phyloP scores from a whole-genome alignment of 2,329 filamentous ascomycete species.

The Dryadomyces quercivorus region DNA sequence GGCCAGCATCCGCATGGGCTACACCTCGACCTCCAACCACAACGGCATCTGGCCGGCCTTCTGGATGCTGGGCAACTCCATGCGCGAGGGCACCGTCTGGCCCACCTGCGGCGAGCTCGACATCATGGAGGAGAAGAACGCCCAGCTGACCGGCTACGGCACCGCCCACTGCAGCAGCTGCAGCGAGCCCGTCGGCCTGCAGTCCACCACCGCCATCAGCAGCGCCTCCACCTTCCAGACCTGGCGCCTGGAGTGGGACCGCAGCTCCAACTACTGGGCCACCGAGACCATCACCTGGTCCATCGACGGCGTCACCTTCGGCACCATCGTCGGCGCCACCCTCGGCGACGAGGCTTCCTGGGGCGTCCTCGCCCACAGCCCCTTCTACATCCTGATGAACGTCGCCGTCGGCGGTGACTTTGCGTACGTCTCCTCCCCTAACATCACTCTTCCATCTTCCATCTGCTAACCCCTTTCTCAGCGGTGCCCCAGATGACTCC shows the following conservation, averaged over 20 bases:
- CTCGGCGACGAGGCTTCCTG: slow-evolving; percentile 31
- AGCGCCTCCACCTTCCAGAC: slow-evolving; percentile 30
- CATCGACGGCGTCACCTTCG: slow-evolving; percentile 29
- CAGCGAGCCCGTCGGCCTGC: slow-evolving; percentile 34
- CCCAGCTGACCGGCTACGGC: slow-evolving; percentile 30
- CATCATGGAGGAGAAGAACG: slow-evolving; percentile 44
- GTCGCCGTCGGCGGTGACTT: slow-evolving; percentile 38
- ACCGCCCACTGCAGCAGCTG: slow-evolving; percentile 44
- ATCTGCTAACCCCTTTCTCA: slow-evolving; percentile 1
- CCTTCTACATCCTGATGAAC: slow-evolving; percentile 38
- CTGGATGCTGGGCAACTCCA: slow-evolving; percentile 40
- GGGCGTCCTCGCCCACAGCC: slow-evolving; percentile 32
- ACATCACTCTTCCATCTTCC: not conserved
- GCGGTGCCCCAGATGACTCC: slow-evolving; percentile 30
- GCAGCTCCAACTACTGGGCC: slow-evolving; percentile 28
- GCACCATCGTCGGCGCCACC: slow-evolving; percentile 28
- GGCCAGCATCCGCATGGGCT: slow-evolving; percentile 33
- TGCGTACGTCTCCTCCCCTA: slow-evolving; percentile 24
- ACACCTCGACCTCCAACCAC: slow-evolving; percentile 24
- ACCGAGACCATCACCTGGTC: slow-evolving; percentile 35
- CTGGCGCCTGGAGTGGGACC: slow-evolving; percentile 36
- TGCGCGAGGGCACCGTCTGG: slow-evolving; percentile 36
- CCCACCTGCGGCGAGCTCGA: slow-evolving; percentile 44
- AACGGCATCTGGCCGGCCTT: slow-evolving; percentile 43
- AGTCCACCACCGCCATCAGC: slow-evolving; percentile 23